These are phyloP conservation scores for Rhizopus microsporus DNA, from an alignment of 371 early-diverging fungal species.

Conservation along the genomic window DNA sequence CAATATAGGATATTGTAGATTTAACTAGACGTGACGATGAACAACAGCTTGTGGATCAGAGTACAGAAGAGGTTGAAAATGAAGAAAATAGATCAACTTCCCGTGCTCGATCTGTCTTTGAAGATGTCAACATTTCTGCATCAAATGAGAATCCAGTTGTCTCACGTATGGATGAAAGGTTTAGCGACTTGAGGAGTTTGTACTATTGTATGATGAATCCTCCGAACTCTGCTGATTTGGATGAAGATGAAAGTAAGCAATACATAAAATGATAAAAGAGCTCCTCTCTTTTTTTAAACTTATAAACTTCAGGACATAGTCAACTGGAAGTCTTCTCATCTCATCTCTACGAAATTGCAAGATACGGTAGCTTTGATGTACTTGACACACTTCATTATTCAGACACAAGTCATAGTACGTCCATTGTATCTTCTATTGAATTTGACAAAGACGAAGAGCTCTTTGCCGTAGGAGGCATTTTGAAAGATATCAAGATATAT, in stretches of 20 bases:
- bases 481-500: slow-evolving; percentile 87
- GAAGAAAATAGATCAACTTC: not conserved
- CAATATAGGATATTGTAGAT: not conserved
- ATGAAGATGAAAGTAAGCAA: not conserved
- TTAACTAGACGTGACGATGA: not conserved
- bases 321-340: slow-evolving; percentile 54
- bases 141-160: slow-evolving; percentile 1
- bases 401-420: slow-evolving; percentile 51
- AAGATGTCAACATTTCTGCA: not conserved
- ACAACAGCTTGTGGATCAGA: not conserved
- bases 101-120: not conserved
- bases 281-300: not conserved
- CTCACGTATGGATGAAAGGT: slow-evolving; percentile 60
- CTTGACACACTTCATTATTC: slow-evolving; percentile 79
- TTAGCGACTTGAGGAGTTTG: slow-evolving; percentile 68
- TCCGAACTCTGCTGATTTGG: not conserved
- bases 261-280: not conserved
- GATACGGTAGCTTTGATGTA: slow-evolving; percentile 63
- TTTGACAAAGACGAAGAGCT: slow-evolving; percentile 90
- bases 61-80: slow-evolving; percentile 1
- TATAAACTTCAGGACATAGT: slow-evolving; percentile 9
- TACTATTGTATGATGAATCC: slow-evolving; percentile 51
- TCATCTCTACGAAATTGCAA: slow-evolving; percentile 68
- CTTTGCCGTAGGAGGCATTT: slow-evolving; percentile 94
- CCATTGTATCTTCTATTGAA: slow-evolving; percentile 90